These are phyloP conservation scores for Prosopis cineraria DNA, from an alignment of 306 rosid species.

Conservation along the genomic window DNA sequence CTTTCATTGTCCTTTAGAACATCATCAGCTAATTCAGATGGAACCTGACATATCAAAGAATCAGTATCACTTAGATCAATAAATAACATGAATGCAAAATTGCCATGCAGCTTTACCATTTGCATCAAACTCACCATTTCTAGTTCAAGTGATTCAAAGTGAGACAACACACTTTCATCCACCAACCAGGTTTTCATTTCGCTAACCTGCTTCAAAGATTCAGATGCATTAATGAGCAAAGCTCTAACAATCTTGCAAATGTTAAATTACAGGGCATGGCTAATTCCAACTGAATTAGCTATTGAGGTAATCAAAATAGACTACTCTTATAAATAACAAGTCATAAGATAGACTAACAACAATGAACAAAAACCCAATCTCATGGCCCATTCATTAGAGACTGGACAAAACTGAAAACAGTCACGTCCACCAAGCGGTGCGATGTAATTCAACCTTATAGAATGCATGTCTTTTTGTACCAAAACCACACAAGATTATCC, in stretches of 20 bases:
- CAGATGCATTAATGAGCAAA: conserved; percentile 34
- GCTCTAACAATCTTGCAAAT: conserved; percentile 10
- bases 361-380: conserved; percentile 24
- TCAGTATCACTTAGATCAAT: conserved; percentile 7
- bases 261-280: conserved; percentile 1
- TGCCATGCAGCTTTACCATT: conserved; percentile 33
- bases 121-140: conserved; percentile 62
- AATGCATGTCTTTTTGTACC: conserved; percentile 18
- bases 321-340: background rate
- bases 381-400: conserved; percentile 20
- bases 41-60: conserved; percentile 49
- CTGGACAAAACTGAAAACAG: conserved; percentile 15
- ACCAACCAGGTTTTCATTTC: conserved; percentile 77
- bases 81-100: conserved; percentile 13
- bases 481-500: conserved; percentile 8
- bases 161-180: conserved; percentile 66
- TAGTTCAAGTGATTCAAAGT: conserved; percentile 84
- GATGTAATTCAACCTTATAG: conserved; percentile 21
- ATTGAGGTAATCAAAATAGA: background rate
- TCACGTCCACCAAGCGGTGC: conserved; percentile 27
- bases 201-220: conserved; percentile 51
- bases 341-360: background rate
- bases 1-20: conserved; percentile 57
- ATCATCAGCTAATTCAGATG: conserved; percentile 53
- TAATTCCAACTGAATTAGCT: background rate